Evolutionary conservation across 257 asterid genomes (phyloP).

Genomic region (Solanum chmielewskii): DNA sequence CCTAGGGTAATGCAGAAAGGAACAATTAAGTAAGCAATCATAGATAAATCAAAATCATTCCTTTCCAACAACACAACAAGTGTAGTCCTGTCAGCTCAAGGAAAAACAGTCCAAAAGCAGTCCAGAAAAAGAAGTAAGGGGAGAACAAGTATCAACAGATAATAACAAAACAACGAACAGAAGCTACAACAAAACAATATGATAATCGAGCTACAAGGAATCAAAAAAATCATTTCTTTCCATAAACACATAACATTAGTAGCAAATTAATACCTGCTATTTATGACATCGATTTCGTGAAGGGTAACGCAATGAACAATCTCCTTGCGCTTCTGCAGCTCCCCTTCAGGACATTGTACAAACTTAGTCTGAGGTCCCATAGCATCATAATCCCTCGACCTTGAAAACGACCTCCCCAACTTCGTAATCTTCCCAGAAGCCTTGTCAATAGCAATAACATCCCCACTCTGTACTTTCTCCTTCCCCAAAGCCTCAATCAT

Average conservation of each 20-base stretch:
- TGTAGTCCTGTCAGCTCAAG: background rate
- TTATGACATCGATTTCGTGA: constrained; percentile 89
- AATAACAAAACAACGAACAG: background rate
- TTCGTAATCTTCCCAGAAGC: constrained; percentile 84
- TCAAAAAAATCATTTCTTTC: background rate
- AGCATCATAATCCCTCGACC: constrained; percentile 92
- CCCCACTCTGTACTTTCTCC: constrained; percentile 95
- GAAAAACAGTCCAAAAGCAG: too few species aligned
- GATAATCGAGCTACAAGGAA: background rate
- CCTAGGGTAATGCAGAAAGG: background rate
- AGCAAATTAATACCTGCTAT: constrained; percentile 50
- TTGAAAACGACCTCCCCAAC: constrained; percentile 77
- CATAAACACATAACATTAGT: background rate
- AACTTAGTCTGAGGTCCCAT: constrained; percentile 92
- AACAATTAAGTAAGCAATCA: background rate
- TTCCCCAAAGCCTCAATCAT: constrained; percentile 89
- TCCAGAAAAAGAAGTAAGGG: too few species aligned
- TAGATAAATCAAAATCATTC: background rate
- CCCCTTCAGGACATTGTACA: constrained; percentile 97
- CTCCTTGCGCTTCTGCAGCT: constrained; percentile 94
- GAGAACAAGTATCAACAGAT: background rate
- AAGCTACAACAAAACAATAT: background rate
- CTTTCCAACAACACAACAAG: background rate
- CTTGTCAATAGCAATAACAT: constrained; percentile 81
- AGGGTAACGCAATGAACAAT: constrained; percentile 87